Conservation (phyloP, 371 early-diverging fungal genomes). For the Encephalitozoon intestinalis region DNA sequence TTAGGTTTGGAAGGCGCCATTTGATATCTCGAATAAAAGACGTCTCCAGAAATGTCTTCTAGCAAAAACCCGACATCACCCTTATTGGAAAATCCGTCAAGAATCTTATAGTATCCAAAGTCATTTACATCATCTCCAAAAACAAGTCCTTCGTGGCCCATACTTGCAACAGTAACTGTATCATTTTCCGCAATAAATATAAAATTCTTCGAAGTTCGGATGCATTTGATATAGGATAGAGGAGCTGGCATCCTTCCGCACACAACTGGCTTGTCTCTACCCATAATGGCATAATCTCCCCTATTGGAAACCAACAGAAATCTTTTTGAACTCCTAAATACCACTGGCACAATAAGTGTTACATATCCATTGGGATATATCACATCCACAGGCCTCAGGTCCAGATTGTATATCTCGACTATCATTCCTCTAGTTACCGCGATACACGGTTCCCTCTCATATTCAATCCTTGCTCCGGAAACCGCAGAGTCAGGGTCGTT, state of each 20-base stretch:
- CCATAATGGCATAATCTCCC: background rate
- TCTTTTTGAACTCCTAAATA: background rate
- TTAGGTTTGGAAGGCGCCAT: no score
- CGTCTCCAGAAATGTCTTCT: constrained; percentile 2
- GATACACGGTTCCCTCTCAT: background rate
- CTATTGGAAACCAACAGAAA: background rate
- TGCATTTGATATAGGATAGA: background rate
- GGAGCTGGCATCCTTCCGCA: background rate
- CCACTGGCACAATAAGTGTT: background rate
- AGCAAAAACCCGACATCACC: background rate
- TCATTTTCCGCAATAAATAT: background rate
- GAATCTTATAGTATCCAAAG: background rate
- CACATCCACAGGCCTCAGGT: background rate
- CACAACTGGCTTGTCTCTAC: background rate
- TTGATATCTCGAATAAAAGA: background rate
- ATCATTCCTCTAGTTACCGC: background rate
- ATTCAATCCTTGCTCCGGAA: background rate
- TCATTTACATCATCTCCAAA: background rate
- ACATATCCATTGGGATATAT: constrained; percentile 8
- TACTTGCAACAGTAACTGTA: background rate
- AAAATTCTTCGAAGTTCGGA: background rate
- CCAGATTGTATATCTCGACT: background rate
- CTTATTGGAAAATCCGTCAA: background rate
- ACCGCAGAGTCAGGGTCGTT: background rate
- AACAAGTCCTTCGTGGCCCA: background rate